Conservation (phyloP, 2,329 filamentous ascomycete species). For the Daldinia sp. region DNA sequence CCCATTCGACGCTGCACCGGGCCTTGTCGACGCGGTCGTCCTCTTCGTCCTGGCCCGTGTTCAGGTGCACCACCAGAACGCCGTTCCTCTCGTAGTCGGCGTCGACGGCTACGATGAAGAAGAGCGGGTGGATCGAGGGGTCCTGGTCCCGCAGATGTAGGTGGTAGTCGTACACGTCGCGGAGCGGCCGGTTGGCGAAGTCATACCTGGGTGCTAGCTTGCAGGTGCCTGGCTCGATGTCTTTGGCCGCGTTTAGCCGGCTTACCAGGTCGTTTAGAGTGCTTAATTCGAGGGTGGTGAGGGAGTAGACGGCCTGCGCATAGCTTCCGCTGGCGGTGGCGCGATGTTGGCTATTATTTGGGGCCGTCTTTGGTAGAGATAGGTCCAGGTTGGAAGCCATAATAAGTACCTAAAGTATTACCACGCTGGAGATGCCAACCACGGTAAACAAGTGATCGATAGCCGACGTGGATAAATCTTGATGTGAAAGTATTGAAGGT, state of each 20-base stretch:
- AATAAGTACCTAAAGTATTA: too few relatives aligned
- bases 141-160: conserved; percentile 11
- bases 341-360: conserved; percentile 17
- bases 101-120: conserved; percentile 17
- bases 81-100: background rate
- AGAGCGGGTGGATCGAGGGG: conserved; percentile 12
- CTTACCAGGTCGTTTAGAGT: conserved; percentile 1
- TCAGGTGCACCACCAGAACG: background rate
- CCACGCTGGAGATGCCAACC: background rate
- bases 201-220: conserved; percentile 6
- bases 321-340: background rate
- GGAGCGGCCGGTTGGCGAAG: conserved; percentile 13
- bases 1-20: conserved; percentile 6
- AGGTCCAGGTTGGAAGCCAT: conserved; percentile 6
- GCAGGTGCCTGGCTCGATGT: conserved; percentile 7
- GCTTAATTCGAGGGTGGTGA: conserved; percentile 4
- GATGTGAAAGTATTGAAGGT: background rate
- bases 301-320: conserved; percentile 14
- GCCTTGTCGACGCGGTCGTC: conserved; percentile 13
- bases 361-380: conserved; percentile 10
- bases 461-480: background rate
- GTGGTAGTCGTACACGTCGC: conserved; percentile 17
- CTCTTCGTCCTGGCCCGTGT: conserved; percentile 4
- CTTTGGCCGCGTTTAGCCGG: conserved; percentile 8
- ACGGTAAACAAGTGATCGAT: background rate